A percentile compares a stretch with the other conserved stretches of the same genome.
Evolutionary conservation across 75 land plant species (phyloP).

Genomic region (Pinus tabuliformis): DNA sequence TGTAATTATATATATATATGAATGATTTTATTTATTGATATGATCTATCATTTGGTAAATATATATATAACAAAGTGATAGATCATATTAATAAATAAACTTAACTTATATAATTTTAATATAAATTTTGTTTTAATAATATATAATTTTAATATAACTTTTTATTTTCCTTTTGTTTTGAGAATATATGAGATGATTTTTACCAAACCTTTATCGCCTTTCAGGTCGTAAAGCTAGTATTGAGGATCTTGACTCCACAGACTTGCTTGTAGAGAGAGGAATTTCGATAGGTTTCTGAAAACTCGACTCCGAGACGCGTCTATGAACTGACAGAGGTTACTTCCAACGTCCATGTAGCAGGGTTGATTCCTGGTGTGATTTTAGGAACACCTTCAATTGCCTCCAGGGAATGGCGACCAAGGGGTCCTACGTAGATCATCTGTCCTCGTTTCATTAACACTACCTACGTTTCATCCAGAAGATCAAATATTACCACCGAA

Average conservation of each 20-base stretch:
- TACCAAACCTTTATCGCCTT: too few species aligned
- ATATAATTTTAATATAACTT: too few species aligned
- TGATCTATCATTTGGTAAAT: too few species aligned
- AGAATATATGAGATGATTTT: too few species aligned
- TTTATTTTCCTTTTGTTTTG: too few species aligned
- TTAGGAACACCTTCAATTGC: constrained; percentile 13
- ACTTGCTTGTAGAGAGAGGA: constrained; percentile 12
- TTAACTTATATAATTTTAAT: too few species aligned
- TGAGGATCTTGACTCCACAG: neutral
- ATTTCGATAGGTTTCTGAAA: constrained; percentile 6
- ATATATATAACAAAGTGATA: too few species aligned
- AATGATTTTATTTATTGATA: too few species aligned
- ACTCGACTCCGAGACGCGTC: constrained; percentile 4
- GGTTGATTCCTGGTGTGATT: constrained; percentile 42
- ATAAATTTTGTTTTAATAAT: too few species aligned
- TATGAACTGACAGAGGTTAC: constrained; percentile 1
- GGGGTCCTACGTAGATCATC: constrained; percentile 43
- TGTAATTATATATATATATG: too few species aligned
- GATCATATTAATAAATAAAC: too few species aligned
- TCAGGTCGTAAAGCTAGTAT: too few species aligned
- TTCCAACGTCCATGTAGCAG: constrained; percentile 60
- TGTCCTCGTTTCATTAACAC: constrained; percentile 36
- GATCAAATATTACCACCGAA: neutral
- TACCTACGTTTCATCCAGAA: neutral
- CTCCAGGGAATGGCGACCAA: constrained; percentile 47